Base-by-base conservation (phyloP, 1,139 yeast genomes). In the Sugiyamaella xylanicola region DNA sequence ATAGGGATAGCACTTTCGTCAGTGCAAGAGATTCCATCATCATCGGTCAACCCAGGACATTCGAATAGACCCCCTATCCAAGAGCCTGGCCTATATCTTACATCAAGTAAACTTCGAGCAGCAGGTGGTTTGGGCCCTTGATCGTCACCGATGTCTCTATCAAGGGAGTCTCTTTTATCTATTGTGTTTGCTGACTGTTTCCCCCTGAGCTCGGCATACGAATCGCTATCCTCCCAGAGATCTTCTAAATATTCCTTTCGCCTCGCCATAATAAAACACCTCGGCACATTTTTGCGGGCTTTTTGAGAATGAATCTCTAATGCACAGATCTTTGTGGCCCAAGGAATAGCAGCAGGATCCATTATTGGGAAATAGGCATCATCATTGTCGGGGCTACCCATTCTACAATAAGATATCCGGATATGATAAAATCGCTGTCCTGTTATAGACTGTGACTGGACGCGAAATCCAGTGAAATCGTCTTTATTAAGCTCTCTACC, bases 61-160 rank as follows among this genome's bases (percentile, higher is more conserved):
- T 78, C 79, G 65, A 75, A 85, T 8, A 85, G 61, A 0, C 83
- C 90, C 8, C 91, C 91, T 7, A 85, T 79, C 75, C 83, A 83
- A 1, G 85, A 77, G 40, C 78, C 73, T 16, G 52, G 52, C 22
- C 41, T 3, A 15, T 32, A 48, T 9, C 25, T 2, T 1, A 16
- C 9, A 11, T 37, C 15, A 17, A 25, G 39, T 20, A 36, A 5
- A 20, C 41, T 21, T 2, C 36, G 15, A 4, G 36, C 15, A 21
- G 43, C 42, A 3, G 50, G 50, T 8, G 32, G 32, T 11, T 32
- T 25, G 17, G 43, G 27, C 21, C 36, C 11, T 13, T 53, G 29
- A 13, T 27, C 44, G 37, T 21, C 29, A 15, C 22, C 21, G 7
- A 11, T 22, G 17, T 21, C 39, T 2, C 13, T 40, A 39, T 40